These are phyloP conservation scores for Teratosphaeria zuluensis DNA, from an alignment of 2,329 filamentous ascomycete genomes.

Conservation along the genomic window DNA sequence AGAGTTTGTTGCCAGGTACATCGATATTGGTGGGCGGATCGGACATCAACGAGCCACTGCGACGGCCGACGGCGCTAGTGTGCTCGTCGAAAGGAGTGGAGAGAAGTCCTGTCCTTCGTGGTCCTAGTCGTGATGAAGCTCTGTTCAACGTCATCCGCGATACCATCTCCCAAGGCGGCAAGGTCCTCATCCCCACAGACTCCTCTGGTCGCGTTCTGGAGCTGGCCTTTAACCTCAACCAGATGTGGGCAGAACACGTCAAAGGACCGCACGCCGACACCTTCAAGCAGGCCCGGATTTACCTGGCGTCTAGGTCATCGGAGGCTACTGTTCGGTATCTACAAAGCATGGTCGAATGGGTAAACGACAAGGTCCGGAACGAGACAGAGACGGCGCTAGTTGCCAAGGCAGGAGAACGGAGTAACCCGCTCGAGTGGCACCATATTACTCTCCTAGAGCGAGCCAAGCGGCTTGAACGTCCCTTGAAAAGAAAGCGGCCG, in stretches of 20 bases:
- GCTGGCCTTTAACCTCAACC: slow-evolving; percentile 82
- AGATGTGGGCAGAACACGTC: slow-evolving; percentile 63
- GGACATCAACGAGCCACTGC: slow-evolving; percentile 86
- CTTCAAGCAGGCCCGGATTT: slow-evolving; percentile 51
- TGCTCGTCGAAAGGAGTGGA: slow-evolving; percentile 80
- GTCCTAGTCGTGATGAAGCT: slow-evolving; percentile 74
- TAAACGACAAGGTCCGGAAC: slow-evolving; percentile 89
- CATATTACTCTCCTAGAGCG: slow-evolving; percentile 76
- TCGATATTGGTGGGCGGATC: slow-evolving; percentile 83
- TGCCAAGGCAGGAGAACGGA: slow-evolving; percentile 26
- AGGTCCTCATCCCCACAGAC: slow-evolving; percentile 86
- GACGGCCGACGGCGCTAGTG: slow-evolving; percentile 85
- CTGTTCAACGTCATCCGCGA: slow-evolving; percentile 72
- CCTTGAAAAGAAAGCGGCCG: slow-evolving; percentile 46
- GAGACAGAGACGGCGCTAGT: slow-evolving; percentile 47
- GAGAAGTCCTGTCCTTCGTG: slow-evolving; percentile 51
- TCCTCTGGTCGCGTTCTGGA: slow-evolving; percentile 92
- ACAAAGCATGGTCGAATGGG: slow-evolving; percentile 96
- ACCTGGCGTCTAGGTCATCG: slow-evolving; percentile 76
- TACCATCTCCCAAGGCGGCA: slow-evolving; percentile 73
- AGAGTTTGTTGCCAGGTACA: slow-evolving; percentile 87
- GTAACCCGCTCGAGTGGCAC: slow-evolving; percentile 81
- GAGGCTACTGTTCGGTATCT: slow-evolving; percentile 84
- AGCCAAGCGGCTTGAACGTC: slow-evolving; percentile 65
- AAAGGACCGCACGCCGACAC: slow-evolving; percentile 29